Percentiles rank a stretch among this genome's conserved stretches.
These are phyloP conservation scores for Hydnum rufescens DNA, from an alignment of 768 basidiomycete species.

Conservation along the genomic window DNA sequence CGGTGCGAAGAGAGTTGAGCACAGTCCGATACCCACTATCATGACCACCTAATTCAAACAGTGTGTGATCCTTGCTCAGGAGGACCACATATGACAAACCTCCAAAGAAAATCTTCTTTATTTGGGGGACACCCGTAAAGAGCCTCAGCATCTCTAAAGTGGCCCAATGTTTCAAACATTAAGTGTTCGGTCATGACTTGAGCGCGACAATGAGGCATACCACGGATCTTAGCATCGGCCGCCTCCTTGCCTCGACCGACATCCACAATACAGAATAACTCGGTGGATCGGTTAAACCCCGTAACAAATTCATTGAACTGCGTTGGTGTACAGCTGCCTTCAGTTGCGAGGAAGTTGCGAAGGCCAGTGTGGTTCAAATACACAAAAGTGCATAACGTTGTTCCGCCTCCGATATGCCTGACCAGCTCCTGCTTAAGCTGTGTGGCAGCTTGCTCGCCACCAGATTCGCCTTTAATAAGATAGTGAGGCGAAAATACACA, in stretches of 20 bases:
- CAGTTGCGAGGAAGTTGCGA: neutral
- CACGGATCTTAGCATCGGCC: slow-evolving; percentile 58
- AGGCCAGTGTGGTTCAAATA: neutral
- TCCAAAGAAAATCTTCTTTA: slow-evolving; percentile 45
- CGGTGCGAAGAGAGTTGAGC: slow-evolving; percentile 43
- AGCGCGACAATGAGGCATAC: slow-evolving; percentile 18
- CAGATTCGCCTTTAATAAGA: slow-evolving; percentile 1
- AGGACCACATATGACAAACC: slow-evolving; percentile 17
- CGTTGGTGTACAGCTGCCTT: neutral
- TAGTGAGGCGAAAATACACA: neutral
- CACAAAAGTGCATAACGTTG: neutral
- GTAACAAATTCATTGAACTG: slow-evolving; percentile 42
- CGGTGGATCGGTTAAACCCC: slow-evolving; percentile 51
- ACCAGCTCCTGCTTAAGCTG: neutral
- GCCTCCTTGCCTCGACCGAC: slow-evolving; percentile 55
- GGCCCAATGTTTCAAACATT: neutral
- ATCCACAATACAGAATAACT: slow-evolving; percentile 48
- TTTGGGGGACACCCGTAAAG: slow-evolving; percentile 42
- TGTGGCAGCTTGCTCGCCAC: slow-evolving; percentile 3
- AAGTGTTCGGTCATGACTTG: neutral
- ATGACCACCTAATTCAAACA: slow-evolving; percentile 25
- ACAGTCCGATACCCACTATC: slow-evolving; percentile 51
- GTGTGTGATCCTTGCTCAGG: neutral
- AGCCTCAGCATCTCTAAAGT: slow-evolving; percentile 54
- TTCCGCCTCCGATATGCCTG: neutral